Evolutionary conservation across 2,329 filamentous ascomycete species (phyloP).

Genomic region (Hymenoscyphus repandus): DNA sequence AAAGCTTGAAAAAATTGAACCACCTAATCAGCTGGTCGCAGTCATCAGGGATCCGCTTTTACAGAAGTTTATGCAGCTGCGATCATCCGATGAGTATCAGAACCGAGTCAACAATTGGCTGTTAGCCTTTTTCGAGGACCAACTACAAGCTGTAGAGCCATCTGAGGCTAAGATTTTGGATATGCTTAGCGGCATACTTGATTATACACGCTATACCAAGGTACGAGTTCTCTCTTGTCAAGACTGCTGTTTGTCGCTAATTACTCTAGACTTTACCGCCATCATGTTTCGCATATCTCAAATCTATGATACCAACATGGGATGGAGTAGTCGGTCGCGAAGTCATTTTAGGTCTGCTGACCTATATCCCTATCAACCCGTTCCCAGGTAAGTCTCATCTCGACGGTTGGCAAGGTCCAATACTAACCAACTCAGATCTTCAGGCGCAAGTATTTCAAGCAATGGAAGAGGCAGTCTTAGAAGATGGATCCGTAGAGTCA

Average conservation of each 20-base stretch:
- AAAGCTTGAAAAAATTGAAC: constrained; percentile 70
- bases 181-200: constrained; percentile 49
- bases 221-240: constrained; percentile 31
- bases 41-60: constrained; percentile 70
- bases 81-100: constrained; percentile 47
- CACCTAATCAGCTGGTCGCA: constrained; percentile 77
- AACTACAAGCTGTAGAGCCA: constrained; percentile 45
- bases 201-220: constrained; percentile 52
- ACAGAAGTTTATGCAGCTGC: constrained; percentile 69
- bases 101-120: constrained; percentile 57
- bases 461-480: constrained; percentile 47
- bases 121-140: constrained; percentile 48
- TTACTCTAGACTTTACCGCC: constrained; percentile 28
- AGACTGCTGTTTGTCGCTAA: constrained; percentile 11
- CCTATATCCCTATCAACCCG: constrained; percentile 47
- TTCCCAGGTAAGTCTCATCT: constrained; percentile 47
- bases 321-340: constrained; percentile 51
- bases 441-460: constrained; percentile 43
- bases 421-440: constrained; percentile 39
- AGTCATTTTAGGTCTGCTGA: constrained; percentile 52
- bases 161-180: constrained; percentile 46
- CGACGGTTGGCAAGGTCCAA: background rate
- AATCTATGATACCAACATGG: constrained; percentile 54
- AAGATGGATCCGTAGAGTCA: constrained; percentile 42
- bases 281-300: constrained; percentile 43